A percentile compares a stretch with the other conserved stretches of the same genome.
Evolutionary conservation across 345 rosid genomes (phyloP).

Genomic region (Moricandia moricandioides): DNA sequence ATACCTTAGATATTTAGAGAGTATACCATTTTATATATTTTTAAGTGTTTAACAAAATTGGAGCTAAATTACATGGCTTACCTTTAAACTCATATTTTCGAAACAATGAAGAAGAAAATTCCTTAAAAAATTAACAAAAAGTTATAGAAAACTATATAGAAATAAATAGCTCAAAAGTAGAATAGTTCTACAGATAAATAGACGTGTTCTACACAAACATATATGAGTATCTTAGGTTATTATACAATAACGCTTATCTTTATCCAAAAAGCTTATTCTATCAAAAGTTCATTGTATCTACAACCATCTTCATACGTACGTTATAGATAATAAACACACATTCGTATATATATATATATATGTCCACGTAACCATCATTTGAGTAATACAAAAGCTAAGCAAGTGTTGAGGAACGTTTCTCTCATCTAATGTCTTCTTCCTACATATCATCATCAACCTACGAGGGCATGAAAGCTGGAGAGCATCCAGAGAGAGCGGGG

Average conservation of each 20-base stretch:
- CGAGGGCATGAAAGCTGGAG: conserved; percentile 14
- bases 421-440: conserved; percentile 4
- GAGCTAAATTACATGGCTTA: too few relatives aligned
- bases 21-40: too few relatives aligned
- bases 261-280: conserved; percentile 22
- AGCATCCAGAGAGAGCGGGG: not conserved
- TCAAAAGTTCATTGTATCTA: conserved; percentile 25
- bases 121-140: too few relatives aligned
- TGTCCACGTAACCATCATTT: not conserved
- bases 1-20: too few relatives aligned
- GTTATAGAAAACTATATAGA: too few relatives aligned
- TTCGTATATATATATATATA: conserved; percentile 4
- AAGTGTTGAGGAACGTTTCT: conserved; percentile 2
- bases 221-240: conserved; percentile 26
- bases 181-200: not conserved
- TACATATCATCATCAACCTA: conserved; percentile 16
- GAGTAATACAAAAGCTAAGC: conserved; percentile 6
- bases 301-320: not conserved
- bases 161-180: not conserved
- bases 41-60: too few relatives aligned
- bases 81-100: too few relatives aligned
- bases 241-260: conserved; percentile 16
- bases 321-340: not conserved
- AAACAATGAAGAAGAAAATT: too few relatives aligned
- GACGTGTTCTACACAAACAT: conserved; percentile 9